phyloP scores from a whole-genome alignment of 345 rosid genomes.

The Euphorbia peplus region DNA sequence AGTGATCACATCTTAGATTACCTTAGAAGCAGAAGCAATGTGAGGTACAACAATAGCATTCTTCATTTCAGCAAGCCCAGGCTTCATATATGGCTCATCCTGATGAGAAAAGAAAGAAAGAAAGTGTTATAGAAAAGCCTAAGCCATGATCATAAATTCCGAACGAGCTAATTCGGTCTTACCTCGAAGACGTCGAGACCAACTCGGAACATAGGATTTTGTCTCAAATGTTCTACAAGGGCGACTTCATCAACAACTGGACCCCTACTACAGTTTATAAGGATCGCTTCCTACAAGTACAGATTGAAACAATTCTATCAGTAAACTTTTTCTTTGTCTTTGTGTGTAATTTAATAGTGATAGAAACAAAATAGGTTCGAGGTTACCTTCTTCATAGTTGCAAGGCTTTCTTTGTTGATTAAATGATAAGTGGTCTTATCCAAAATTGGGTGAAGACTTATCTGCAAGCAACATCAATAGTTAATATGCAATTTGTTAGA shows the following conservation, averaged over 20 bases:
- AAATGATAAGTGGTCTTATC: slow-evolving; percentile 96
- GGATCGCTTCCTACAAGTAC: slow-evolving; percentile 75
- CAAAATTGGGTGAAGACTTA: slow-evolving; percentile 93
- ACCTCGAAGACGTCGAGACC: slow-evolving; percentile 99
- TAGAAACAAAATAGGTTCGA: not conserved
- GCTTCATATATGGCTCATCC: slow-evolving; percentile 99
- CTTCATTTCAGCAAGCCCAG: slow-evolving; percentile 91
- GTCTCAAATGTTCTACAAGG: slow-evolving; percentile 76
- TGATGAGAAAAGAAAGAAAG: slow-evolving; percentile 21
- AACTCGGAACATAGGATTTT: slow-evolving; percentile 92
- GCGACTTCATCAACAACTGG: slow-evolving; percentile 94
- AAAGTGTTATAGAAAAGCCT: not conserved
- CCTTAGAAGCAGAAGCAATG: slow-evolving; percentile 99
- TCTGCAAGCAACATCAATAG: slow-evolving; percentile 40
- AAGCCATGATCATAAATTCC: not conserved
- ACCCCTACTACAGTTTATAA: slow-evolving; percentile 91
- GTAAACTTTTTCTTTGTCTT: not conserved
- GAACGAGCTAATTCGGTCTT: slow-evolving; percentile 1
- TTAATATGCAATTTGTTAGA: not conserved
- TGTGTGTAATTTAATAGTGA: not conserved
- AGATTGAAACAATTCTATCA: not conserved
- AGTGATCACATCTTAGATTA: slow-evolving; percentile 11
- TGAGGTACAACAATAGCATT: slow-evolving; percentile 89
- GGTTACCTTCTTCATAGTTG: slow-evolving; percentile 86
- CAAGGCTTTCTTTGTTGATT: slow-evolving; percentile 87